phyloP scores from a whole-genome alignment of 2,329 filamentous ascomycete genomes.

The Exophiala lecanii-corni region DNA sequence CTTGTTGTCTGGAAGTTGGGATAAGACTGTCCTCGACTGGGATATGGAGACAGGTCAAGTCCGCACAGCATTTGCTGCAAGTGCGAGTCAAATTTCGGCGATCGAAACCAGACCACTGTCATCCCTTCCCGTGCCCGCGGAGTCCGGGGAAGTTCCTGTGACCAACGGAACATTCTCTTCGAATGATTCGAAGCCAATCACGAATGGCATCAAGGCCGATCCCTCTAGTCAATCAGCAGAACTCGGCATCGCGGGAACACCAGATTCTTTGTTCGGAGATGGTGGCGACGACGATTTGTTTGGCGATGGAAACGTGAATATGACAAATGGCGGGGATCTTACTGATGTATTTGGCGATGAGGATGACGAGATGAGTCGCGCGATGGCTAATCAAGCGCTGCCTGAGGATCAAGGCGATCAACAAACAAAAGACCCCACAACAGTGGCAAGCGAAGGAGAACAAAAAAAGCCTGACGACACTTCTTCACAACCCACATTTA shows the following conservation, averaged over 20 bases:
- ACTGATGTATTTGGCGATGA: conserved; percentile 70
- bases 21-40: conserved; percentile 92
- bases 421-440: conserved; percentile 13
- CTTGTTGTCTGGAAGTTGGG: conserved; percentile 90
- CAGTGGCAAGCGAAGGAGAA: conserved; percentile 3
- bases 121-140: conserved; percentile 68
- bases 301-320: conserved; percentile 66
- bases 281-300: conserved; percentile 75
- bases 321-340: conserved; percentile 44
- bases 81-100: conserved; percentile 77
- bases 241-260: conserved; percentile 60
- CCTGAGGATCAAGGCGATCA: conserved; percentile 41
- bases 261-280: conserved; percentile 79
- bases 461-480: conserved; percentile 9
- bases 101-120: conserved; percentile 80
- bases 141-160: conserved; percentile 53
- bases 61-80: conserved; percentile 70
- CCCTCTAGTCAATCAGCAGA: conserved; percentile 36
- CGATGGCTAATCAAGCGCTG: conserved; percentile 61
- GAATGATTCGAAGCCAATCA: conserved; percentile 62
- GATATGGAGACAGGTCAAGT: conserved; percentile 81
- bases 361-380: conserved; percentile 74
- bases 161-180: conserved; percentile 67
- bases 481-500: conserved; percentile 12
- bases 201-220: conserved; percentile 48